Base-by-base conservation (phyloP, 2,329 filamentous ascomycete species). In the Pseudogymnoascus sp. region DNA sequence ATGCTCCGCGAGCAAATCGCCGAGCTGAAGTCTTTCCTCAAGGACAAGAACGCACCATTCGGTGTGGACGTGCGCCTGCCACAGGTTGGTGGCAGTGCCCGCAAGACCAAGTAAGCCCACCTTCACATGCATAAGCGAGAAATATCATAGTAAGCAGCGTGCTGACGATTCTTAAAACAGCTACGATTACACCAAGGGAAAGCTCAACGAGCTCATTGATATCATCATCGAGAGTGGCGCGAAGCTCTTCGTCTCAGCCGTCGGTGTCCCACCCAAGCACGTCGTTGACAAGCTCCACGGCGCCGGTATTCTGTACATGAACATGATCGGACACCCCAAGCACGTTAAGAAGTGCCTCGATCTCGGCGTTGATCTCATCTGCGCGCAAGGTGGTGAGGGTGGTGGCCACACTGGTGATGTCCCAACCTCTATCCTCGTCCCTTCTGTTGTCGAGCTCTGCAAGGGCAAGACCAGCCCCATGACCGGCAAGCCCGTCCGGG, bases 251-350 rank as follows among this genome's bases (percentile, higher is more conserved):
- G 95, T 99, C 71, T 97, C 91, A 61, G 95, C 95, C 71, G 92
- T 99, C 75, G 95, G 95, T 72, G 89, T 97, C 25, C 93, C 95
- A 45, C 91, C 95, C 69, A 91, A 90, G 78, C 80, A 84, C 69
- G 88, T 97, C 64, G 92, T 99, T 72, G 92, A 97, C 68, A 89
- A 85, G 74, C 87, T 99, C 55, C 95, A 99, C 84, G 84, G 86
- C 73, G 80, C 86, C 72, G 93, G 93, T 69, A 85, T 99, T 69
- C 83, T 96, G 69, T 96, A 96, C 84, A 97, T 97, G 95, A 99
- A 99, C 88, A 99, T 99, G 95, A 93, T 99, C 75, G 95, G 95
- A 69, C 95, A 99, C 83, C 93, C 95, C 74, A 99, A 99, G 87
- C 95, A 99, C 80, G 93, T 96, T 67, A 85, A 91, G 79, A 99